Evolutionary conservation across 208 protist species (phyloP).

Genomic region (Acanthamoeba culbertsoni): DNA sequence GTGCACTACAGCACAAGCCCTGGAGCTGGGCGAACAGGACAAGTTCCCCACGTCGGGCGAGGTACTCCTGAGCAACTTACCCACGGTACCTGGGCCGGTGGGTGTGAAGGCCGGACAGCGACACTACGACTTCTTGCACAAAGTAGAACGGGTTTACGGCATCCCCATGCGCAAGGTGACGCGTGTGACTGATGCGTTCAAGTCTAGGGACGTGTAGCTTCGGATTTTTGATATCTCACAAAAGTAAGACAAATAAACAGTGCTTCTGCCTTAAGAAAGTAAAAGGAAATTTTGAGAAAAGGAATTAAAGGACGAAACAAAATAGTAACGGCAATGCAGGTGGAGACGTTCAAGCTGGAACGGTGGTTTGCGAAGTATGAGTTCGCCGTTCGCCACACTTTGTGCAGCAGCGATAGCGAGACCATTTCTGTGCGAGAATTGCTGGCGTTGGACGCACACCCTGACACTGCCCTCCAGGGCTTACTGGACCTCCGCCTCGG

Average conservation of each 20-base stretch:
- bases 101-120: not conserved
- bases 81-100: not conserved
- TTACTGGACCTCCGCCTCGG: not conserved
- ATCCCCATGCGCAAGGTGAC: not conserved
- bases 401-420: slow-evolving; percentile 1
- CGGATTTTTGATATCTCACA: too few relatives aligned
- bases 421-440: not conserved
- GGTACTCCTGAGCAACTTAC: not conserved
- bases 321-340: too few relatives aligned
- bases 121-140: not conserved
- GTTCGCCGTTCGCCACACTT: not conserved
- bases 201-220: too few relatives aligned
- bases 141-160: not conserved
- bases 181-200: not conserved
- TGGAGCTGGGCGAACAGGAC: not conserved
- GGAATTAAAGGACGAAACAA: too few relatives aligned
- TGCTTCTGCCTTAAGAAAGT: too few relatives aligned
- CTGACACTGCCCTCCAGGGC: not conserved
- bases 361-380: not conserved
- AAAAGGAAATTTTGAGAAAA: too few relatives aligned
- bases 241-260: too few relatives aligned
- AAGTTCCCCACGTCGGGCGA: not conserved
- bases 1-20: not conserved
- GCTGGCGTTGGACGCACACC: not conserved
- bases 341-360: not conserved